Conservation (phyloP, 805 yeast genomes). For the Metschnikowia dekortorum region DNA sequence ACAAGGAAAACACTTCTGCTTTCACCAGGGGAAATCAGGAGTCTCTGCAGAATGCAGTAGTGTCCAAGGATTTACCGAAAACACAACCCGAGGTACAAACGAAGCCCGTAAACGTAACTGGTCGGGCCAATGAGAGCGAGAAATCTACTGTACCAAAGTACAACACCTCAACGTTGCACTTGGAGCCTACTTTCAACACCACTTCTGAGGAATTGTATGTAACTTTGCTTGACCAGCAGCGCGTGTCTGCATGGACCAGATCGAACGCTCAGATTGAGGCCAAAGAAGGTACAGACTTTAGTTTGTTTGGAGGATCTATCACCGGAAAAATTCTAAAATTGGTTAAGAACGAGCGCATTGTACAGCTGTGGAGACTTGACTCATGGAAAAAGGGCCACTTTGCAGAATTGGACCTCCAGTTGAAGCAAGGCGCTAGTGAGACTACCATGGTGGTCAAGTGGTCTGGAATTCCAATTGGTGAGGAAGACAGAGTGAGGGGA, state of each 20-base stretch:
- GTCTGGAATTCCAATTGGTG: constrained; percentile 91
- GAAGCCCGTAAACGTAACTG: constrained; percentile 7
- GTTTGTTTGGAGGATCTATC: constrained; percentile 84
- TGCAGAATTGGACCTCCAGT: constrained; percentile 61
- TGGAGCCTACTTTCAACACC: constrained; percentile 79
- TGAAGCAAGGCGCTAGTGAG: constrained; percentile 78
- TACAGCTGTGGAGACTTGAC: constrained; percentile 79
- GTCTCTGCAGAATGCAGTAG: neutral
- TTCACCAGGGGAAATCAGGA: constrained; percentile 48
- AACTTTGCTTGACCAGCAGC: constrained; percentile 69
- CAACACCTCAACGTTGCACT: constrained; percentile 74
- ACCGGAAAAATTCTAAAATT: constrained; percentile 63
- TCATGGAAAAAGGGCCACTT: constrained; percentile 87
- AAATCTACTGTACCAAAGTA: constrained; percentile 48
- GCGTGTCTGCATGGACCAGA: constrained; percentile 90
- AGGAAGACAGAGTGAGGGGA: constrained; percentile 78
- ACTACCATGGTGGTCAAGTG: constrained; percentile 76
- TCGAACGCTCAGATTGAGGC: constrained; percentile 56
- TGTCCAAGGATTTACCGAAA: constrained; percentile 2
- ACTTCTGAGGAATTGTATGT: constrained; percentile 80
- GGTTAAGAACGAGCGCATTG: constrained; percentile 54
- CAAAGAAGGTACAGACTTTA: constrained; percentile 56
- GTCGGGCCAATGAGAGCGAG: constrained; percentile 3
- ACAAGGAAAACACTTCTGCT: constrained; percentile 39
- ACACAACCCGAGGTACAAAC: constrained; percentile 1